Evolutionary conservation across 257 asterid genomes (phyloP), one percentile per base, ranked within the genome.

Genomic region (Datura wrightii): DNA sequence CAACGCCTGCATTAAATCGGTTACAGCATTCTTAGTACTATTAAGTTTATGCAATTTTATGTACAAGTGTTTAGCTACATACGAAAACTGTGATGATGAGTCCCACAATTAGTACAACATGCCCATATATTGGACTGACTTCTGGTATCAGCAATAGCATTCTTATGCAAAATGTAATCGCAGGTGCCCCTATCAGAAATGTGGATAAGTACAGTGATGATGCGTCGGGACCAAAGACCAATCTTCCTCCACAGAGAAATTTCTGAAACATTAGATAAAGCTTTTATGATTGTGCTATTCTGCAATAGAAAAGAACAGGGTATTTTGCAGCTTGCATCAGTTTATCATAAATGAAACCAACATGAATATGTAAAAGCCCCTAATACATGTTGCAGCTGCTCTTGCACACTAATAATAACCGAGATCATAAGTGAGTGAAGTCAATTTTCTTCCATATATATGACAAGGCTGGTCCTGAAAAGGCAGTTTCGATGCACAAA

Each of bases 141-240:
- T 90, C 82, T 16, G 90, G 87, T 52, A 92, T 80, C 90, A 88
- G 86, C 83, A 89, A 5, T 44, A 92, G 82, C 94, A 87, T 92
- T 85, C 84, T 87, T 52, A 89, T 36, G 70, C 97, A 94, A 94
- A 96, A 94, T 52, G 90, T 88, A 53, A 92, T 24, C 70, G 97
- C 92, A 80, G 98, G 97, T 62, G 90, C 87, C 70, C 94, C 97
- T 74, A 95, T 94, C 59, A 94, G 87, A 62, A 88, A 86, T 39
- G 92, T 89, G 0, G 98, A 91, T 83, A 94, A 66, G 79, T 93
- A 59, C 18, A 91, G 86, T 78, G 98, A 92, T 55, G 91, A 87
- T 18, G 87, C 98, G 84, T 94, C 98, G 0, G 98, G 98, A 84
- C 98, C 98, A 60, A 94, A 94, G 74, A 94, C 79, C 90, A 95